These are phyloP conservation scores for Boletus vermiculosoides DNA, from an alignment of 768 basidiomycete species.

Conservation along the genomic window DNA sequence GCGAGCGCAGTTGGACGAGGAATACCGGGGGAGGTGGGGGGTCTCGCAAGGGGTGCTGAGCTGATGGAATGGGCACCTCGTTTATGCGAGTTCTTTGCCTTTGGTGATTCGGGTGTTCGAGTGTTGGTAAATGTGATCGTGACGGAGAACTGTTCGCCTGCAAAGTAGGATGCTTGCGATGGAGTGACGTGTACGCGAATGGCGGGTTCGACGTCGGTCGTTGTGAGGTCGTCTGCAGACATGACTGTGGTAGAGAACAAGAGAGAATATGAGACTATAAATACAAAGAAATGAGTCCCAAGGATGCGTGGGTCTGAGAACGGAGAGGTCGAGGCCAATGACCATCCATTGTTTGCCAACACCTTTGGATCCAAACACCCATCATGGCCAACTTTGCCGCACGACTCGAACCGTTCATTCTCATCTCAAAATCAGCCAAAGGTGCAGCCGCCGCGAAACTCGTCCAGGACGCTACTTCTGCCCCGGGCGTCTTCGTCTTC, in stretches of 20 bases:
- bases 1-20: slow-evolving; percentile 39
- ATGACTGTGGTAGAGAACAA: slow-evolving; percentile 2
- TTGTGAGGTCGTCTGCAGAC: slow-evolving; percentile 17
- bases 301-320: not conserved
- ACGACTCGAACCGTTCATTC: slow-evolving; percentile 84
- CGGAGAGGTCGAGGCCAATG: not conserved
- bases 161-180: slow-evolving; percentile 86
- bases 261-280: not conserved
- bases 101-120: slow-evolving; percentile 47
- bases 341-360: not conserved
- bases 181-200: slow-evolving; percentile 75
- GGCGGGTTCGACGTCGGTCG: slow-evolving; percentile 40
- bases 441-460: slow-evolving; percentile 92
- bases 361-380: slow-evolving; percentile 19
- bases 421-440: slow-evolving; percentile 89
- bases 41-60: slow-evolving; percentile 75
- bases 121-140: slow-evolving; percentile 87
- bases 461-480: slow-evolving; percentile 80
- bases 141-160: slow-evolving; percentile 84
- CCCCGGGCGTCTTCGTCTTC: slow-evolving; percentile 91
- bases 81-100: slow-evolving; percentile 48
- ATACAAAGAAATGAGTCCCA: not conserved
- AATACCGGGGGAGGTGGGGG: slow-evolving; percentile 79
- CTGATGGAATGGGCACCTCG: slow-evolving; percentile 80
- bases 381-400: slow-evolving; percentile 51